phyloP scores from a whole-genome alignment of 371 early-diverging fungal species.

The Mortierella polycephala region DNA sequence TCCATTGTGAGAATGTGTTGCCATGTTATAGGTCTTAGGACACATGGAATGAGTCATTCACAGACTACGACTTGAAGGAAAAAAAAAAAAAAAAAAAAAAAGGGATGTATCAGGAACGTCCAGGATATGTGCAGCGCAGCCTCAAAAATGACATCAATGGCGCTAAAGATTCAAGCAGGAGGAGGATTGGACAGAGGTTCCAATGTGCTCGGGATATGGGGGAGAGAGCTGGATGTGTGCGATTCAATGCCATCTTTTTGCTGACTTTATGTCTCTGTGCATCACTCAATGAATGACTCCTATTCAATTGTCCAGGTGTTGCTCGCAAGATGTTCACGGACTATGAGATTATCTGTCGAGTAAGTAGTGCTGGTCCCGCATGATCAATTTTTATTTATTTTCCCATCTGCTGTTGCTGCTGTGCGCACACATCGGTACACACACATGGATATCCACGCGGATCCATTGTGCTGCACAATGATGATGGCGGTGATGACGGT shows the following conservation, averaged over 20 bases:
- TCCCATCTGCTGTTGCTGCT: neutral
- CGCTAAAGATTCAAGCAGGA: neutral
- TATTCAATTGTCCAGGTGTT: conserved; percentile 59
- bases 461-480: neutral
- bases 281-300: conserved; percentile 11
- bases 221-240: too few relatives aligned
- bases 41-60: neutral
- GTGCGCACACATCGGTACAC: neutral
- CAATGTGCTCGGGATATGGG: neutral
- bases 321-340: conserved; percentile 94
- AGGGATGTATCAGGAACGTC: neutral
- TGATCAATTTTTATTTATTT: conserved; percentile 13
- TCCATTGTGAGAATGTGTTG: too few relatives aligned
- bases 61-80: neutral
- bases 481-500: neutral
- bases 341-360: conserved; percentile 94
- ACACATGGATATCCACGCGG: neutral
- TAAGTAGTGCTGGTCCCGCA: conserved; percentile 57
- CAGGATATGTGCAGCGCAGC: too few relatives aligned
- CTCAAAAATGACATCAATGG: neutral
- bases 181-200: neutral
- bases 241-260: neutral
- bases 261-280: conserved; percentile 19
- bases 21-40: neutral
- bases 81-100: neutral